These are phyloP conservation scores for Penicillium diatomitis DNA, from an alignment of 495 filamentous ascomycete species.

Conservation along the genomic window DNA sequence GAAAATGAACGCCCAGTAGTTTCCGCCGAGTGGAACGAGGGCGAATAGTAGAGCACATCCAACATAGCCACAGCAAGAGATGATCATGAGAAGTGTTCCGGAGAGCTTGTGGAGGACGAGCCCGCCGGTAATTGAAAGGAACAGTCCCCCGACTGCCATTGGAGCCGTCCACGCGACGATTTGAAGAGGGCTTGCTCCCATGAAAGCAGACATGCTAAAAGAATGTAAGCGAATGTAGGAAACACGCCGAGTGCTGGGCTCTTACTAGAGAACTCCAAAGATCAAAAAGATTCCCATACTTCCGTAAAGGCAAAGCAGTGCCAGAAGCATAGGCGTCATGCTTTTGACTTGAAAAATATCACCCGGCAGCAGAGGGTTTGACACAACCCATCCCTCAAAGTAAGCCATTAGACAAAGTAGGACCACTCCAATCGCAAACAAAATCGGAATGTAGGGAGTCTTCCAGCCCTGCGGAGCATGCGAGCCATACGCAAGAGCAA, in stretches of 20 bases:
- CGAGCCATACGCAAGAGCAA: slow-evolving; percentile 66
- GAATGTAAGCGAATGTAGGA: slow-evolving; percentile 3
- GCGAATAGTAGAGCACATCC: slow-evolving; percentile 63
- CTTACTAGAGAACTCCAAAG: slow-evolving; percentile 73
- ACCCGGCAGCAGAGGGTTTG: slow-evolving; percentile 62
- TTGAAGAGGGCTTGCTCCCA: slow-evolving; percentile 56
- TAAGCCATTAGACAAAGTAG: slow-evolving; percentile 53
- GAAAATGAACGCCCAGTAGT: slow-evolving; percentile 68
- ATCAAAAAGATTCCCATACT: slow-evolving; percentile 68
- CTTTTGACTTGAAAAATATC: slow-evolving; percentile 67
- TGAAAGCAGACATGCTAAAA: slow-evolving; percentile 52
- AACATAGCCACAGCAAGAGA: slow-evolving; percentile 58
- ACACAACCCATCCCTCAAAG: slow-evolving; percentile 66
- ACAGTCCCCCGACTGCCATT: slow-evolving; percentile 64
- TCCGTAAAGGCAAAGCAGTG: slow-evolving; percentile 69
- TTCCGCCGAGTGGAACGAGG: slow-evolving; percentile 50
- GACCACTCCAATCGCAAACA: slow-evolving; percentile 47
- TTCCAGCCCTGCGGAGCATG: slow-evolving; percentile 61
- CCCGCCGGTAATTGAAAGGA: slow-evolving; percentile 63
- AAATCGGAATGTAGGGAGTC: slow-evolving; percentile 49
- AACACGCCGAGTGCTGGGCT: neutral
- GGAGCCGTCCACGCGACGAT: slow-evolving; percentile 74
- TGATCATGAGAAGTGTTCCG: slow-evolving; percentile 59
- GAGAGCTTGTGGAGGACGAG: slow-evolving; percentile 68
- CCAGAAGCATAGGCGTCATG: slow-evolving; percentile 57